Percentiles rank a stretch among this genome's conserved stretches.
Conservation (phyloP, 768 basidiomycete species). For the Lentinula aciculospora region DNA sequence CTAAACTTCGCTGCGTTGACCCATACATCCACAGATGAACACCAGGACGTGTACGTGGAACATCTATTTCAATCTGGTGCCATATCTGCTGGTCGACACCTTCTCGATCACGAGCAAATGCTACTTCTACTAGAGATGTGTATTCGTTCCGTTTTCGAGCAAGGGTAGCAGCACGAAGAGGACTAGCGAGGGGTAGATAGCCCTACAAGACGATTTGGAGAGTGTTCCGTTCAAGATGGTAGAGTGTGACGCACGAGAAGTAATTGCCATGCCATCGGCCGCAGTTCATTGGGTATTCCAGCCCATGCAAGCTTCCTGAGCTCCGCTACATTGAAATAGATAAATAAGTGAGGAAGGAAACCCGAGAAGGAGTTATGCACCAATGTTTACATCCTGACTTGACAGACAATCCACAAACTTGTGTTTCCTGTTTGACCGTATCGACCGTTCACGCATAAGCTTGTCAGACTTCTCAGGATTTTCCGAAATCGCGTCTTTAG, state of each 20-base stretch:
- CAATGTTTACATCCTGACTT: slow-evolving; percentile 76
- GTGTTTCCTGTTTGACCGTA: slow-evolving; percentile 68
- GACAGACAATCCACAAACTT: slow-evolving; percentile 81
- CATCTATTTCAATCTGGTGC: slow-evolving; percentile 99
- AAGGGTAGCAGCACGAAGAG: slow-evolving; percentile 71
- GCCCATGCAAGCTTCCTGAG: slow-evolving; percentile 92
- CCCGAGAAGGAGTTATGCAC: slow-evolving; percentile 33
- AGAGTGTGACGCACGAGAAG: slow-evolving; percentile 61
- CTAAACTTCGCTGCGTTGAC: slow-evolving; percentile 85
- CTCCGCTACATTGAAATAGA: slow-evolving; percentile 45
- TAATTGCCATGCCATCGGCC: slow-evolving; percentile 92
- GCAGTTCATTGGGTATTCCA: slow-evolving; percentile 82
- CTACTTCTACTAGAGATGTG: slow-evolving; percentile 78
- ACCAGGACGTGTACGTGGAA: slow-evolving; percentile 91
- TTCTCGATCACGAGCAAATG: slow-evolving; percentile 82
- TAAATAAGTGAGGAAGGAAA: background rate
- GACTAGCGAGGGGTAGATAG: slow-evolving; percentile 82
- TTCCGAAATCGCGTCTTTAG: slow-evolving; percentile 18
- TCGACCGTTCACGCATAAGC: slow-evolving; percentile 67
- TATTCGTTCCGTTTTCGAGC: slow-evolving; percentile 91
- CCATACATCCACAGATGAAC: slow-evolving; percentile 88
- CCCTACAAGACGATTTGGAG: slow-evolving; percentile 45
- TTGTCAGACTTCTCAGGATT: slow-evolving; percentile 48
- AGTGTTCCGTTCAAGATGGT: slow-evolving; percentile 6
- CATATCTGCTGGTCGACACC: slow-evolving; percentile 95